phyloP scores from a whole-genome alignment of 441 rosid genomes.

The Pelargonium cotyledonis region DNA sequence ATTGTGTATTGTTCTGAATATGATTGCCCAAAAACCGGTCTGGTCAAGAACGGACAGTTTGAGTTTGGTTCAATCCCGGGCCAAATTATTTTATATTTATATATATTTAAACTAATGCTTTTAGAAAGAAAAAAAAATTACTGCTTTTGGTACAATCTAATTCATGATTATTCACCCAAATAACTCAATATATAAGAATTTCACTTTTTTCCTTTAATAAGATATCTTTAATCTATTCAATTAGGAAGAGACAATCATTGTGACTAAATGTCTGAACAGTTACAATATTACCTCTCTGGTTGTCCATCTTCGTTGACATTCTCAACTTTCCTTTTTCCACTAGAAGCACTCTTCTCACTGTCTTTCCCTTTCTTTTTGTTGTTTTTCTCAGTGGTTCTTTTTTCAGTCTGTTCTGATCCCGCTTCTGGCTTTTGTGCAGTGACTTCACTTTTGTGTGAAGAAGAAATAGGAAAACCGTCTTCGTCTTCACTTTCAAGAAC shows the following conservation, averaged over 20 bases:
- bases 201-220: too few relatives aligned
- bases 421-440: slow-evolving; percentile 20
- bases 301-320: slow-evolving; percentile 43
- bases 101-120: too few relatives aligned
- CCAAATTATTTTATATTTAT: too few relatives aligned
- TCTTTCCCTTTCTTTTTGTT: slow-evolving; percentile 32
- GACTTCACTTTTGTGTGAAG: slow-evolving; percentile 24
- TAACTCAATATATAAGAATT: too few relatives aligned
- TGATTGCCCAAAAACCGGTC: too few relatives aligned
- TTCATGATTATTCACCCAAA: too few relatives aligned
- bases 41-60: too few relatives aligned
- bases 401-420: slow-evolving; percentile 23
- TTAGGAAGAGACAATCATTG: slow-evolving; percentile 1
- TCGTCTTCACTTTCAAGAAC: slow-evolving; percentile 83
- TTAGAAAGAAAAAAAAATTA: too few relatives aligned
- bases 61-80: too few relatives aligned
- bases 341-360: slow-evolving; percentile 26
- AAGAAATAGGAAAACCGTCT: slow-evolving; percentile 72
- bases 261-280: background rate
- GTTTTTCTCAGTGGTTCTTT: slow-evolving; percentile 17
- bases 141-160: too few relatives aligned
- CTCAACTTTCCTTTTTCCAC: slow-evolving; percentile 59
- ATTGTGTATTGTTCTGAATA: too few relatives aligned
- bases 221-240: too few relatives aligned
- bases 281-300: slow-evolving; percentile 44